phyloP scores from a whole-genome alignment of 2,329 filamentous ascomycete species.

The Balansia obtecta region DNA sequence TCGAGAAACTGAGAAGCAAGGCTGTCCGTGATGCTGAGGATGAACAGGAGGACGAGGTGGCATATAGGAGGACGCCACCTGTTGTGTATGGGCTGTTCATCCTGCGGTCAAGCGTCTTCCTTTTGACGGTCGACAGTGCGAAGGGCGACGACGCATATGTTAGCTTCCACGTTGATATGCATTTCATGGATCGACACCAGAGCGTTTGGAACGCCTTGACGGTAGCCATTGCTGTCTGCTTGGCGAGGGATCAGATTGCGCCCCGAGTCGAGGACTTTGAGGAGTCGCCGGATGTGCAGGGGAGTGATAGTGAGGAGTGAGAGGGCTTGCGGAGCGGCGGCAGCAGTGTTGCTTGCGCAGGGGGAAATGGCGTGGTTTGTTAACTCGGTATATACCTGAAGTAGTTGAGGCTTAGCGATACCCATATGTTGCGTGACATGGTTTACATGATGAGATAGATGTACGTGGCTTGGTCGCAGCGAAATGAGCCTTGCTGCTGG shows the following conservation, averaged over 20 bases:
- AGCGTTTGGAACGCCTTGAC: slow-evolving; percentile 34
- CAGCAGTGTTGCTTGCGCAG: too few relatives aligned
- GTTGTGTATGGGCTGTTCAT: slow-evolving; percentile 33
- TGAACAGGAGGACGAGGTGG: background rate
- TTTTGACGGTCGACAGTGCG: slow-evolving; percentile 27
- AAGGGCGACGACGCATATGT: slow-evolving; percentile 23
- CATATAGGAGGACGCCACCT: slow-evolving; percentile 21
- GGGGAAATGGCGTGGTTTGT: too few relatives aligned
- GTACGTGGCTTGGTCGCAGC: too few relatives aligned
- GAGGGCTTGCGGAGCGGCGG: too few relatives aligned
- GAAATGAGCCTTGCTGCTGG: too few relatives aligned
- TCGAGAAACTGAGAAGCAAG: background rate
- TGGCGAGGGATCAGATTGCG: slow-evolving; percentile 28
- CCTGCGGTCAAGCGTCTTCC: slow-evolving; percentile 24
- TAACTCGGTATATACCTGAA: too few relatives aligned
- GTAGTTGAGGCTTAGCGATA: too few relatives aligned
- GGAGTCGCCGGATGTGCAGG: slow-evolving; percentile 14
- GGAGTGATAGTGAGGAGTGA: slow-evolving; percentile 27
- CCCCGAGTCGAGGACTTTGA: slow-evolving; percentile 23
- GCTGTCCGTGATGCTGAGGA: background rate
- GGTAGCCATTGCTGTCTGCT: slow-evolving; percentile 25
- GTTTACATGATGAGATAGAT: too few relatives aligned
- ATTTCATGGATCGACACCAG: slow-evolving; percentile 26
- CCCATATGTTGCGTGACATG: too few relatives aligned
- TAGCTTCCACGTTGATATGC: slow-evolving; percentile 29